Evolutionary conservation across 495 filamentous ascomycete species (phyloP).

Genomic region (Oleoguttula mirabilis): DNA sequence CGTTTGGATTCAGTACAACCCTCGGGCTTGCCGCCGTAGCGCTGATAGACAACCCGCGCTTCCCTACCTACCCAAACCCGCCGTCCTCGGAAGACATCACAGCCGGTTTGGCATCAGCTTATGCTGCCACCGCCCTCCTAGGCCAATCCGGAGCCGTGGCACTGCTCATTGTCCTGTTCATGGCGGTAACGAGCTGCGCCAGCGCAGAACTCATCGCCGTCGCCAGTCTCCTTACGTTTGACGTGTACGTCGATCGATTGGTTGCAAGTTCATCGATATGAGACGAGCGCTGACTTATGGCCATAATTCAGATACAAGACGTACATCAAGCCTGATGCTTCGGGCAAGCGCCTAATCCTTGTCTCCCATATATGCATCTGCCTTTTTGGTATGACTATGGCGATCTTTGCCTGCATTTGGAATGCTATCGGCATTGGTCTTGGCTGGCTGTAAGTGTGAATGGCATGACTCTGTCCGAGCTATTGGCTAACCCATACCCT

Average conservation of each 20-base stretch:
- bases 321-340: conserved; percentile 22
- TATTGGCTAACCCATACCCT: no score
- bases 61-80: conserved; percentile 23
- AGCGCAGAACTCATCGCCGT: conserved; percentile 24
- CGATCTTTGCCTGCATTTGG: conserved; percentile 29
- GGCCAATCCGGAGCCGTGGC: conserved; percentile 21
- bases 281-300: no score
- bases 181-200: conserved; percentile 23
- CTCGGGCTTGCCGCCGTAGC: conserved; percentile 23
- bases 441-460: conserved; percentile 23
- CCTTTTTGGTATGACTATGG: conserved; percentile 33
- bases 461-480: not conserved
- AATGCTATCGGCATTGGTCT: conserved; percentile 23
- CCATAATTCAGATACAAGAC: no score
- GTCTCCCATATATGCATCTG: conserved; percentile 23
- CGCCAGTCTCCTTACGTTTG: conserved; percentile 21
- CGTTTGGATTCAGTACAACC: conserved; percentile 24
- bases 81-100: conserved; percentile 18
- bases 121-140: conserved; percentile 15
- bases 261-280: no score
- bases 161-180: conserved; percentile 23
- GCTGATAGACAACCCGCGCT: conserved; percentile 22
- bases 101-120: conserved; percentile 20
- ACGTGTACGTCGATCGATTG: no score
- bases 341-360: conserved; percentile 20